These are phyloP conservation scores for Aspergillus taichungensis DNA, from an alignment of 495 filamentous ascomycete species.

Conservation along the genomic window DNA sequence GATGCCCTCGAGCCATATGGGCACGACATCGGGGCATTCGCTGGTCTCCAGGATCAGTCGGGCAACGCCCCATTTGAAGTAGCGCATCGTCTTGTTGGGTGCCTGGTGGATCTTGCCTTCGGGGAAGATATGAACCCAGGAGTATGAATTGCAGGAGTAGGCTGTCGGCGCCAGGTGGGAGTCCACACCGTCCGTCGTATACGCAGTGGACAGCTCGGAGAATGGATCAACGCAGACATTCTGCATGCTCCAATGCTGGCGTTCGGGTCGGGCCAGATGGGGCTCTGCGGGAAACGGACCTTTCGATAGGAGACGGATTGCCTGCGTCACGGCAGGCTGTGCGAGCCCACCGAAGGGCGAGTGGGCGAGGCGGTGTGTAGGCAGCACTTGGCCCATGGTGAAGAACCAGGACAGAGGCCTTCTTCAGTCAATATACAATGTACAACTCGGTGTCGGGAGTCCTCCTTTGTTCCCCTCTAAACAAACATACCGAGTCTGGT, in stretches of 20 bases:
- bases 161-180: slow-evolving; percentile 47
- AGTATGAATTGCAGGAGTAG: slow-evolving; percentile 52
- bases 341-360: slow-evolving; percentile 65
- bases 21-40: slow-evolving; percentile 74
- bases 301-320: slow-evolving; percentile 71
- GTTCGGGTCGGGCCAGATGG: slow-evolving; percentile 26
- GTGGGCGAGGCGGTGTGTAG: slow-evolving; percentile 72
- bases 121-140: slow-evolving; percentile 93
- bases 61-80: slow-evolving; percentile 95
- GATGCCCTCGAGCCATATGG: slow-evolving; percentile 86
- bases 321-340: slow-evolving; percentile 80
- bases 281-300: slow-evolving; percentile 43
- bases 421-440: too few species aligned
- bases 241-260: slow-evolving; percentile 27
- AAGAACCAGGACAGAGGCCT: slow-evolving; percentile 64
- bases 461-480: too few species aligned
- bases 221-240: slow-evolving; percentile 43
- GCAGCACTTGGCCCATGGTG: slow-evolving; percentile 75
- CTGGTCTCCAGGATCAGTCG: slow-evolving; percentile 81
- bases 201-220: slow-evolving; percentile 37
- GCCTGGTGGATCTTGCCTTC: slow-evolving; percentile 92
- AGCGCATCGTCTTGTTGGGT: slow-evolving; percentile 68
- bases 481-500: slow-evolving; percentile 25
- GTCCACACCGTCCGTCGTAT: slow-evolving; percentile 47
- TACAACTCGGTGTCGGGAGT: too few species aligned